Conservation (phyloP, 495 filamentous ascomycete genomes). For the Durotheca rogersii region DNA sequence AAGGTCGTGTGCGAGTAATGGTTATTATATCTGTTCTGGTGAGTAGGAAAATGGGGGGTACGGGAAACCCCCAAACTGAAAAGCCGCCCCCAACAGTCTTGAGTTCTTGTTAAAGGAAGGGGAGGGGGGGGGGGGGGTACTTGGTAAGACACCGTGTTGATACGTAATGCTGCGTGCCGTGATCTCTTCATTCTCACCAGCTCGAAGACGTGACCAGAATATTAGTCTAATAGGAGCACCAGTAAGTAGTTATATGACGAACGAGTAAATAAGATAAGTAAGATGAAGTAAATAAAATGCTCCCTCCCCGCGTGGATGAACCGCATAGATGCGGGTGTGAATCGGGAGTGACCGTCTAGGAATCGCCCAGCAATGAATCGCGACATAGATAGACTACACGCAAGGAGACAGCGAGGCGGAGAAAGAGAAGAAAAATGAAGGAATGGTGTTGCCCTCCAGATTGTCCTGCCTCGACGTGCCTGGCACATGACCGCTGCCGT, state of each 20-base stretch:
- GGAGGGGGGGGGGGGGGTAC: too few species aligned
- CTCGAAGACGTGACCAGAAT: background rate
- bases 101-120: too few species aligned
- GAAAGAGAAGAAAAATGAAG: constrained; percentile 8
- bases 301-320: constrained; percentile 13
- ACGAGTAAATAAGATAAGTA: background rate
- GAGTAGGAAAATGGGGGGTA: too few species aligned
- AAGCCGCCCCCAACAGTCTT: too few species aligned
- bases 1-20: too few species aligned
- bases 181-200: too few species aligned
- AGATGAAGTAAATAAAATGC: constrained; percentile 4
- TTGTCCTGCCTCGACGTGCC: background rate
- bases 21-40: too few species aligned
- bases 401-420: background rate
- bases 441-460: constrained; percentile 8
- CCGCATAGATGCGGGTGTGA: too few species aligned
- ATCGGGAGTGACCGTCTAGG: constrained; percentile 31
- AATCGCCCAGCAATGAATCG: constrained; percentile 30
- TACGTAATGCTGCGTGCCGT: too few species aligned
- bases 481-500: constrained; percentile 4
- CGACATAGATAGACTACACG: constrained; percentile 9
- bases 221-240: background rate
- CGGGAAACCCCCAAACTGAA: too few species aligned
- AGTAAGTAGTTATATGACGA: background rate
- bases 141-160: too few species aligned